phyloP scores from a whole-genome alignment of 2,329 filamentous ascomycete genomes.

The Penicillium decumbens region DNA sequence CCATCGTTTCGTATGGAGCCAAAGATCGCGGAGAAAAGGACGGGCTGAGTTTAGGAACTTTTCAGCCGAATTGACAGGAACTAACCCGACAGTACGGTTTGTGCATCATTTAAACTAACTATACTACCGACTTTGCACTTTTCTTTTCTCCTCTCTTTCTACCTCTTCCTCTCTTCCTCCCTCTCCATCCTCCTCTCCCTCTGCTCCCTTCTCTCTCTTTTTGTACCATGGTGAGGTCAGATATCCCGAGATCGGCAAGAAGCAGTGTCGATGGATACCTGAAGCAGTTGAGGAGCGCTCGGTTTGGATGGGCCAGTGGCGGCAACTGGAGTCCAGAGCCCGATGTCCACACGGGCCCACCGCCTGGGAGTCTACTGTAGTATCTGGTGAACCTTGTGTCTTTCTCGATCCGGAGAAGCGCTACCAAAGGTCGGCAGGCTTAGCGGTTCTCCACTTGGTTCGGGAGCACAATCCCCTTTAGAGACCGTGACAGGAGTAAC shows the following conservation, averaged over 20 bases:
- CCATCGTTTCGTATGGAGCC: conserved; percentile 22
- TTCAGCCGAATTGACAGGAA: conserved; percentile 25
- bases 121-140: no score
- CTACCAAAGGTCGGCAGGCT: conserved; percentile 12
- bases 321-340: conserved; percentile 6
- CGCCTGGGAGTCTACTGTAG: conserved; percentile 12
- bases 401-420: conserved; percentile 11
- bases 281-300: conserved; percentile 11
- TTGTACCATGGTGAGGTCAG: conserved; percentile 13
- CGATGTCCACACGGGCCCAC: conserved; percentile 16
- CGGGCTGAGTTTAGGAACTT: conserved; percentile 25
- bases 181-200: not conserved
- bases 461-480: conserved; percentile 1
- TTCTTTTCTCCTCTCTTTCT: no score
- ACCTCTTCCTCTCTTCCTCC: not conserved
- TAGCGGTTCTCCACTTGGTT: conserved; percentile 15
- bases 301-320: conserved; percentile 11
- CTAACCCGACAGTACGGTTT: conserved; percentile 4
- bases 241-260: conserved; percentile 31
- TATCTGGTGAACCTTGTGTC: conserved; percentile 19
- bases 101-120: not conserved
- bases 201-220: no score
- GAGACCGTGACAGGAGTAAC: not conserved
- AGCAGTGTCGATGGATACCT: conserved; percentile 24
- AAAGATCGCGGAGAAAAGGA: conserved; percentile 26